Evolutionary conservation across 805 yeast species (phyloP), one percentile per base, ranked within the genome.

Genomic region (Sugiyamaella chiloensis): DNA sequence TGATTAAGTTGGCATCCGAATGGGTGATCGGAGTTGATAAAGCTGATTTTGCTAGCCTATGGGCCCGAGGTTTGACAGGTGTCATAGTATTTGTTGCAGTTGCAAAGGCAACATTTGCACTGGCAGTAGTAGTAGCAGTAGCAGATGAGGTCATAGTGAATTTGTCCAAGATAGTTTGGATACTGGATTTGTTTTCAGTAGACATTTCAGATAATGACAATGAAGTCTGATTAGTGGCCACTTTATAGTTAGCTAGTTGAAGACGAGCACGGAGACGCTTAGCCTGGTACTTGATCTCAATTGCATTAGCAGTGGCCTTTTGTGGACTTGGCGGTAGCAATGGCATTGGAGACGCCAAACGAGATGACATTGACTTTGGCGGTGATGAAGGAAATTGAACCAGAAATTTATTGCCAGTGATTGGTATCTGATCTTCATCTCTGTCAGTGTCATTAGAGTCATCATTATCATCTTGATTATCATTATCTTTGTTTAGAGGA

Each of bases 171-270:
- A 30, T 17, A 39, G 14, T 30, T 26, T 41, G 17, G 42, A 24
- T 14, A 40, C 36, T 7, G 53, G 51, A 16, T 30, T 21, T 5
- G 60, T 50, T 24, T n/a, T n/a, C n/a, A 29, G 37, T 16, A 16
- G 37, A 5, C 20, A 64, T 51, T 17, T 63, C 55, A 9, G 52
- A 19, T 42, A 66, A 46, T 9, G 70, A 59, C 5, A 59, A 48
- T 12, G 47, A 30, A n/a, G 55, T 51, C 50, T 66, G 69, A 46
- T 64, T 56, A 17, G 64, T 62, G 16, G 47, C 48, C 39, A 66
- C 66, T 39, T 66, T 67, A 51, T 60, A 66, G 52, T 63, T 56
- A 19, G 70, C 70, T 27, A 65, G 54, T 17, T 55, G 53, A 4
- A 66, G 61, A 3, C 69, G 54, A 41, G 57, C 47, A 12, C 59